A percentile compares a stretch with the other conserved stretches of the same genome.
Conservation (phyloP, 495 filamentous ascomycete genomes). For the Podospora comata region DNA sequence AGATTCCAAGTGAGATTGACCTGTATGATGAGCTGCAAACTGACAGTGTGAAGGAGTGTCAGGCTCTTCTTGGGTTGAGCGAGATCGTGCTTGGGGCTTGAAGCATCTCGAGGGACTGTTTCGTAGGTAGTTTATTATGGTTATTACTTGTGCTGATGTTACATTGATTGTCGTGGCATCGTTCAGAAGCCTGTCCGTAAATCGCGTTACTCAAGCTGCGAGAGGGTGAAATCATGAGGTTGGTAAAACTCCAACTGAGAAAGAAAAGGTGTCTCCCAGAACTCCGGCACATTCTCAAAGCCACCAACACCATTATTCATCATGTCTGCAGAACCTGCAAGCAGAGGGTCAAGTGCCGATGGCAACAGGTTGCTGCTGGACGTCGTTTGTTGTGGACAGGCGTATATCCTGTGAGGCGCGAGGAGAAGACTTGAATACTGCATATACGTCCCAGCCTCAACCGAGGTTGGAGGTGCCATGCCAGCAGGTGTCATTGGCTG, state of each 20-base stretch:
- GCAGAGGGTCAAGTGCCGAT: not conserved
- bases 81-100: not conserved
- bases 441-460: not conserved
- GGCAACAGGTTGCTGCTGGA: not conserved
- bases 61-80: conserved; percentile 5
- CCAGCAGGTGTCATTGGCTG: not conserved
- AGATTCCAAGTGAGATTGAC: conserved; percentile 13
- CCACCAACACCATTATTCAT: not conserved
- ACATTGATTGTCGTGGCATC: not conserved
- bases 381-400: not conserved
- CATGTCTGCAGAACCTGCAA: not conserved
- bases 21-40: conserved; percentile 14
- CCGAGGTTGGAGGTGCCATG: not conserved
- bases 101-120: not conserved
- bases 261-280: not conserved
- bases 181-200: not conserved
- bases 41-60: conserved; percentile 13
- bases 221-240: not conserved
- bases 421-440: not conserved
- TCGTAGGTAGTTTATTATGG: not conserved
- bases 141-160: not conserved
- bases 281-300: not conserved
- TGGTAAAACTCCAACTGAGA: not conserved
- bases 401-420: not conserved
- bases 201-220: not conserved